phyloP scores from a whole-genome alignment of 2,329 filamentous ascomycete genomes.

The Juglanconis oblonga region DNA sequence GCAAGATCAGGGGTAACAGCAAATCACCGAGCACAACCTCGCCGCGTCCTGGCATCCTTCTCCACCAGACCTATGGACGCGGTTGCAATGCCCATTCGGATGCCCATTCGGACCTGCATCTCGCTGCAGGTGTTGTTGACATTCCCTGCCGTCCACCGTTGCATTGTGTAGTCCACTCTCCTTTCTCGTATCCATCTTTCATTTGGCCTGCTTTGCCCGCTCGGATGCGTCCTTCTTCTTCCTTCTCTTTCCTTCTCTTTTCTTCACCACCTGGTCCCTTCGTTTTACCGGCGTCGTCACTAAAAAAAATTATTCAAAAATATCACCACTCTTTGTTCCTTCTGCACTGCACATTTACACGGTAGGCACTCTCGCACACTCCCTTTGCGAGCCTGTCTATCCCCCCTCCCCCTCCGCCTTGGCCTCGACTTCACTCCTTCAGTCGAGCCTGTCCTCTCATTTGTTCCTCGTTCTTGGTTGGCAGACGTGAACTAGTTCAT shows the following conservation, averaged over 20 bases:
- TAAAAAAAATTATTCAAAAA: background rate
- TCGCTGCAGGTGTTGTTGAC: background rate
- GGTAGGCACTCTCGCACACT: background rate
- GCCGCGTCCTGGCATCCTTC: background rate
- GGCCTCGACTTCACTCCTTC: constrained; percentile 47
- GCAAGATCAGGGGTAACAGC: constrained; percentile 17
- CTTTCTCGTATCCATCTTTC: constrained; percentile 19
- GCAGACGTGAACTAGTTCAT: background rate
- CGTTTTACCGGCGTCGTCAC: constrained; percentile 28
- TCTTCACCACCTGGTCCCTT: constrained; percentile 26
- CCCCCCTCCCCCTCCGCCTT: constrained; percentile 18
- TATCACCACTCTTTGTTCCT: constrained; percentile 30
- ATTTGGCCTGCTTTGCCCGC: background rate
- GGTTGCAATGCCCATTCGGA: constrained; percentile 17
- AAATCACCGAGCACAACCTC: constrained; percentile 11
- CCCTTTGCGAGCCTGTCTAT: constrained; percentile 7
- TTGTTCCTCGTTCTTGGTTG: constrained; percentile 23
- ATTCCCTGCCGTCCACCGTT: constrained; percentile 3
- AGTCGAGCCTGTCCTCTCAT: constrained; percentile 46
- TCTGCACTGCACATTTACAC: constrained; percentile 22
- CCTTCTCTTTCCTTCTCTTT: constrained; percentile 10
- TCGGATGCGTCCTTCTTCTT: background rate
- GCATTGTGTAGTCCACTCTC: constrained; percentile 14
- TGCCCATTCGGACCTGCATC: constrained; percentile 18
- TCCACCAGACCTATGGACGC: constrained; percentile 16